These are phyloP conservation scores for Aureobasidium melanogenum DNA, from an alignment of 2,329 filamentous ascomycete genomes.

Conservation along the genomic window DNA sequence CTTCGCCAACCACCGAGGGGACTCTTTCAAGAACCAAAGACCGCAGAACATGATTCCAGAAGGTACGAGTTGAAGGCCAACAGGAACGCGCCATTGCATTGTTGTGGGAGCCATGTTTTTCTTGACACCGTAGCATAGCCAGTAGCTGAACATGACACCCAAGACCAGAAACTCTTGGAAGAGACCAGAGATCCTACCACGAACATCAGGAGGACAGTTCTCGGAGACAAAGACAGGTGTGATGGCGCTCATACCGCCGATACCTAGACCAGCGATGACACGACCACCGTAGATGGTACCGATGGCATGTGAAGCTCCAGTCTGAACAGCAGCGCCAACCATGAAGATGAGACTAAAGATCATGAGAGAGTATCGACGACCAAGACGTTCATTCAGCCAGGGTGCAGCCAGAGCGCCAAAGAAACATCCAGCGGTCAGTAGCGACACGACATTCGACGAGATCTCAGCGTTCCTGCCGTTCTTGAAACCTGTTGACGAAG, in stretches of 20 bases:
- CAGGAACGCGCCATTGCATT: conserved; percentile 40
- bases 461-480: conserved; percentile 37
- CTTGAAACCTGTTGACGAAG: conserved; percentile 44
- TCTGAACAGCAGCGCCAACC: conserved; percentile 56
- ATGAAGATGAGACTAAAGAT: conserved; percentile 48
- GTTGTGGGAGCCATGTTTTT: conserved; percentile 14
- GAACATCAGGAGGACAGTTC: conserved; percentile 50
- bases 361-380: conserved; percentile 48
- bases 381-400: conserved; percentile 47
- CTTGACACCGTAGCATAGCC: conserved; percentile 19
- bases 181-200: conserved; percentile 49
- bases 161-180: conserved; percentile 50
- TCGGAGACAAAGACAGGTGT: conserved; percentile 52
- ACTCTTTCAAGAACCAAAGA: conserved; percentile 42
- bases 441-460: conserved; percentile 59
- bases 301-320: conserved; percentile 49
- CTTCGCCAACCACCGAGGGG: conserved; percentile 59
- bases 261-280: conserved; percentile 45
- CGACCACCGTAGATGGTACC: conserved; percentile 58
- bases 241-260: conserved; percentile 46
- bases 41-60: conserved; percentile 46
- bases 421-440: conserved; percentile 61
- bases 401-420: conserved; percentile 50
- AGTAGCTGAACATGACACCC: conserved; percentile 42
- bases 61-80: conserved; percentile 55